Conservation (phyloP, 495 filamentous ascomycete species). For the Rostrohypoxylon terebratum region DNA sequence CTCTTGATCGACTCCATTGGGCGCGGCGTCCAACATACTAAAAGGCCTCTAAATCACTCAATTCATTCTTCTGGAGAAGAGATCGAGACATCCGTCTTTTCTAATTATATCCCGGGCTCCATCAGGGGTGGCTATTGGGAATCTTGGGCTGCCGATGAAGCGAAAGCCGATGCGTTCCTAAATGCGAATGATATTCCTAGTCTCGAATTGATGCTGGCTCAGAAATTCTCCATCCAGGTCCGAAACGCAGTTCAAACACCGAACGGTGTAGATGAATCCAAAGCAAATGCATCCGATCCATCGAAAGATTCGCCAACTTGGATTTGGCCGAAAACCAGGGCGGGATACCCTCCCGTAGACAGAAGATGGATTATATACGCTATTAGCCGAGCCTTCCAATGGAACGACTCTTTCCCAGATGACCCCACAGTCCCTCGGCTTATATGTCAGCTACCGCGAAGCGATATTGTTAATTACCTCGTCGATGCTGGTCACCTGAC, state of each 20-base stretch:
- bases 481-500: slow-evolving; percentile 71
- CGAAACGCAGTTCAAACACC: slow-evolving; percentile 28
- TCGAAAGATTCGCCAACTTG: slow-evolving; percentile 45
- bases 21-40: slow-evolving; percentile 57
- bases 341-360: slow-evolving; percentile 59
- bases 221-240: slow-evolving; percentile 54
- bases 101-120: slow-evolving; percentile 54
- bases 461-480: slow-evolving; percentile 70
- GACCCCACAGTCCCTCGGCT: slow-evolving; percentile 54
- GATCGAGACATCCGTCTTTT: slow-evolving; percentile 50
- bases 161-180: slow-evolving; percentile 61
- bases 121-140: slow-evolving; percentile 52
- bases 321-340: slow-evolving; percentile 55
- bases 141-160: slow-evolving; percentile 51
- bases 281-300: slow-evolving; percentile 23
- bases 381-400: slow-evolving; percentile 62
- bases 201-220: slow-evolving; percentile 68
- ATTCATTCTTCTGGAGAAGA: slow-evolving; percentile 21
- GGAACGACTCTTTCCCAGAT: slow-evolving; percentile 46
- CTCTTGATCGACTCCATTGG: slow-evolving; percentile 78
- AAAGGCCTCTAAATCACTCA: slow-evolving; percentile 35
- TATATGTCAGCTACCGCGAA: slow-evolving; percentile 62
- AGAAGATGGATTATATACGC: slow-evolving; percentile 65
- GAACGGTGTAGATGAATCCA: slow-evolving; percentile 28
- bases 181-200: slow-evolving; percentile 56